Percentiles rank a stretch among this genome's conserved stretches.
Evolutionary conservation across 805 yeast genomes (phyloP).

Genomic region (Sporopachydermia lactativora): DNA sequence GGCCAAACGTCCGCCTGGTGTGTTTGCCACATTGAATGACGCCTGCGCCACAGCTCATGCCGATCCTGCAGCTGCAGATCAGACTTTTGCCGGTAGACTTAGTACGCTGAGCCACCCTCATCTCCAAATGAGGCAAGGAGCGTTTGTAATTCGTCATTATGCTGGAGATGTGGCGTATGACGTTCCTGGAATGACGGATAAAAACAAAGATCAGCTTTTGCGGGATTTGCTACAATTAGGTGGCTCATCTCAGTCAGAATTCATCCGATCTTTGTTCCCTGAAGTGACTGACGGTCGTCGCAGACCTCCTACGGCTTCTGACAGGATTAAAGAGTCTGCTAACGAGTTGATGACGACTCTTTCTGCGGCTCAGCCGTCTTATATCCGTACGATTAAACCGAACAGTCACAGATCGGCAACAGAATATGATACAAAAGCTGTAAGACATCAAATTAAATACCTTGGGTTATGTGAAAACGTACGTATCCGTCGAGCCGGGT

Average conservation of each 20-base stretch:
- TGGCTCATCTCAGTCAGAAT: constrained; percentile 53
- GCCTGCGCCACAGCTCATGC: constrained; percentile 98
- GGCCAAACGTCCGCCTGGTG: constrained; percentile 87
- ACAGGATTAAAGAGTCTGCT: constrained; percentile 85
- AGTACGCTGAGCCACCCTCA: constrained; percentile 80
- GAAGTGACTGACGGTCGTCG: constrained; percentile 51
- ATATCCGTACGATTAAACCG: constrained; percentile 95
- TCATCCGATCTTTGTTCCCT: constrained; percentile 48
- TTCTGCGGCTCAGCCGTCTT: constrained; percentile 86
- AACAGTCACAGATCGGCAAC: constrained; percentile 84
- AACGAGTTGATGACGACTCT: constrained; percentile 80
- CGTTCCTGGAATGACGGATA: constrained; percentile 82
- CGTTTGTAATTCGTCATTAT: constrained; percentile 86
- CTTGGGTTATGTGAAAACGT: constrained; percentile 95
- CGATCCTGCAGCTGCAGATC: constrained; percentile 92
- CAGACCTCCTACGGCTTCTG: constrained; percentile 94
- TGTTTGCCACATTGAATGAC: constrained; percentile 92
- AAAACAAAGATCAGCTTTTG: constrained; percentile 88
- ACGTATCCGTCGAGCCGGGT: constrained; percentile 95
- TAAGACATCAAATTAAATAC: constrained; percentile 89
- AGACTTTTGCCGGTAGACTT: constrained; percentile 84
- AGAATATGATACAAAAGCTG: constrained; percentile 81
- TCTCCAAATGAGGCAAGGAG: constrained; percentile 76
- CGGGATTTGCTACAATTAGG: constrained; percentile 76
- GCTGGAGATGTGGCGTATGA: constrained; percentile 98